Base-by-base conservation (phyloP, 176 grass and related monocot species). In the Paspalum notatum region DNA sequence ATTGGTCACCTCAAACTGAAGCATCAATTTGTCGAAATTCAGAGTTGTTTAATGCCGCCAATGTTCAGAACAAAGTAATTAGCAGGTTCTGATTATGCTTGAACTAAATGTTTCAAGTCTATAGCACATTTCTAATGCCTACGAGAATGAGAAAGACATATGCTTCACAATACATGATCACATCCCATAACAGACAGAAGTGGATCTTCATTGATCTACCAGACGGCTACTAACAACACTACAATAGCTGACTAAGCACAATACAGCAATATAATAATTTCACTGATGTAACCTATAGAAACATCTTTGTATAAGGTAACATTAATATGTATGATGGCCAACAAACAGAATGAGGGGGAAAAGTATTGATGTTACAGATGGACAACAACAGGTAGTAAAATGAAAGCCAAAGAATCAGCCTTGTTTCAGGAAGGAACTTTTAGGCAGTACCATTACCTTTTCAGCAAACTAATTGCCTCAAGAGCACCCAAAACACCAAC, bases 401-500 rank as follows among this genome's bases (percentile, higher is more conserved):
- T 60, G 18, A 0, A 62, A 70, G 13, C 3, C 16, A 77, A 65
- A 71, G 9, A 26, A 71, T 27, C 44, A 59, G 2, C 6, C 6
- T 45, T 77, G 48, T 50, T 53, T 14, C 32, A 77, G 37, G 44
- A 82, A 82, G 27, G 22, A 17, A 57, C 10, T 66, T 12, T 14
- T 39, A 76, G 39, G 71, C 20, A 49, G 63, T n/a, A 62, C 40
- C 11, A 11, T 27, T 62, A 98, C 92, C 90, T 84, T 91, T 91
- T 87, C 43, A 98, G 76, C 32, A 89, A 50, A 68, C 74, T 85
- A 50, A 98, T 95, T 80, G 96, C 96, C 79, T 98, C 96, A 57
- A 98, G 62, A 55, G 96, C 90, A 72, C 96, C 92, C 48, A 98
- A 82, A 77, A 98, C 96, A 74, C 96, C 96, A 76, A 95, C 92